Percentiles rank a stretch among this genome's conserved stretches.
phyloP scores from a whole-genome alignment of 495 filamentous ascomycete genomes.

The Xeromyces bisporus region DNA sequence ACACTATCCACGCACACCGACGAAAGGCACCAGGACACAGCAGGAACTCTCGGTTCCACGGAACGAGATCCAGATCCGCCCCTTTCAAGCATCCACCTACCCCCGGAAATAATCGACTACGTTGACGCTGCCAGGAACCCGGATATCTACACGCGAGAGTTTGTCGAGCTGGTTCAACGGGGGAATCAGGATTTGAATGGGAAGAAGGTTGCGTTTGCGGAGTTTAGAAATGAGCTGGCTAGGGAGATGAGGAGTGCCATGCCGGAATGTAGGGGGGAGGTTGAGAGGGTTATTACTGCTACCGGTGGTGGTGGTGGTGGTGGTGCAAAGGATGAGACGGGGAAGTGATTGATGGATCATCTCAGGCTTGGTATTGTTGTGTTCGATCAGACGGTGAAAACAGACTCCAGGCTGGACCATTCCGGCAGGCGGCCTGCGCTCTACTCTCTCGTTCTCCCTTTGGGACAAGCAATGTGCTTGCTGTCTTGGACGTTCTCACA shows the following conservation, averaged over 20 bases:
- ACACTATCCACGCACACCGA: slow-evolving; percentile 26
- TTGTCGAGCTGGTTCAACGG: slow-evolving; percentile 76
- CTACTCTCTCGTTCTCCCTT: too few relatives aligned
- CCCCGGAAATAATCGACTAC: slow-evolving; percentile 84
- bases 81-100: slow-evolving; percentile 40
- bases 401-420: too few relatives aligned
- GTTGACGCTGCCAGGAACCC: slow-evolving; percentile 88
- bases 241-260: slow-evolving; percentile 60
- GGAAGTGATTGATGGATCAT: slow-evolving; percentile 1
- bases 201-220: slow-evolving; percentile 61
- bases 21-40: slow-evolving; percentile 13
- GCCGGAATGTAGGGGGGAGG: slow-evolving; percentile 59
- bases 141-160: slow-evolving; percentile 95
- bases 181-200: slow-evolving; percentile 75
- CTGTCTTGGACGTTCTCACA: too few relatives aligned
- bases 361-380: too few relatives aligned
- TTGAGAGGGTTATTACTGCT: slow-evolving; percentile 40
- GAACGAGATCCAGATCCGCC: slow-evolving; percentile 28
- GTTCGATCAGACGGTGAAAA: too few relatives aligned
- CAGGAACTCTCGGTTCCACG: too few relatives aligned
- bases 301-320: slow-evolving; percentile 11
- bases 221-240: slow-evolving; percentile 68
- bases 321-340: not conserved
- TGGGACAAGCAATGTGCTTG: too few relatives aligned
- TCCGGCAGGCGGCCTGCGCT: too few relatives aligned